These are phyloP conservation scores for Nakazawaea peltata DNA, from an alignment of 805 yeast genomes.

Conservation along the genomic window DNA sequence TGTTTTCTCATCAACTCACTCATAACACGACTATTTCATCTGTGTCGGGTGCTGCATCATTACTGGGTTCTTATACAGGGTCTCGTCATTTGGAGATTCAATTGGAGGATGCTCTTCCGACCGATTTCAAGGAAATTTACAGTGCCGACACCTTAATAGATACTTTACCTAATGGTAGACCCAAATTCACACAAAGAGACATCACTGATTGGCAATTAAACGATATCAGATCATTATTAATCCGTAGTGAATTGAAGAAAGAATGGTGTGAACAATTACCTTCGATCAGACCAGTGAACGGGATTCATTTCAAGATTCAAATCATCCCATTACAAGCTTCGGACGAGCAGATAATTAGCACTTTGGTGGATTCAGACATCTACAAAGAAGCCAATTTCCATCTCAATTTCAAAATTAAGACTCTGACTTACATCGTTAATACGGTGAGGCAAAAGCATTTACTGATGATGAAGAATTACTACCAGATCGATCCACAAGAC, in stretches of 20 bases:
- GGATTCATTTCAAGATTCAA: slow-evolving; percentile 36
- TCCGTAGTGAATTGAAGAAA: slow-evolving; percentile 38
- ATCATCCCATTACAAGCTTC: slow-evolving; percentile 44
- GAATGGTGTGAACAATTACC: slow-evolving; percentile 54
- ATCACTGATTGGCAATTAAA: slow-evolving; percentile 66
- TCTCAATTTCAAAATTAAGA: slow-evolving; percentile 40
- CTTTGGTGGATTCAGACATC: slow-evolving; percentile 51
- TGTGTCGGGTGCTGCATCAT: neutral
- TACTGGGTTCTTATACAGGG: no score
- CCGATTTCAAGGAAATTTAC: slow-evolving; percentile 45
- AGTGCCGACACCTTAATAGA: slow-evolving; percentile 44
- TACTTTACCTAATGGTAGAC: slow-evolving; percentile 50
- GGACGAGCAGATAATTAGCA: slow-evolving; percentile 38
- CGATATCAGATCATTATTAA: slow-evolving; percentile 57
- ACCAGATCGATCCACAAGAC: slow-evolving; percentile 14
- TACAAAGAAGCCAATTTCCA: slow-evolving; percentile 58
- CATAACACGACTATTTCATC: slow-evolving; percentile 6
- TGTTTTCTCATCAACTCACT: slow-evolving; percentile 4
- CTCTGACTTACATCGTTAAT: slow-evolving; percentile 55
- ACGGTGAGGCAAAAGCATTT: slow-evolving; percentile 46
- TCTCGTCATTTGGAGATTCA: slow-evolving; percentile 14
- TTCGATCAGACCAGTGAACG: slow-evolving; percentile 20
- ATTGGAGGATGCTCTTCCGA: slow-evolving; percentile 46
- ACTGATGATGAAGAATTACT: slow-evolving; percentile 17
- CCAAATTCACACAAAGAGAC: slow-evolving; percentile 52